Base-by-base conservation (phyloP, 2,329 filamentous ascomycete genomes). In the Paraphoma sp. region DNA sequence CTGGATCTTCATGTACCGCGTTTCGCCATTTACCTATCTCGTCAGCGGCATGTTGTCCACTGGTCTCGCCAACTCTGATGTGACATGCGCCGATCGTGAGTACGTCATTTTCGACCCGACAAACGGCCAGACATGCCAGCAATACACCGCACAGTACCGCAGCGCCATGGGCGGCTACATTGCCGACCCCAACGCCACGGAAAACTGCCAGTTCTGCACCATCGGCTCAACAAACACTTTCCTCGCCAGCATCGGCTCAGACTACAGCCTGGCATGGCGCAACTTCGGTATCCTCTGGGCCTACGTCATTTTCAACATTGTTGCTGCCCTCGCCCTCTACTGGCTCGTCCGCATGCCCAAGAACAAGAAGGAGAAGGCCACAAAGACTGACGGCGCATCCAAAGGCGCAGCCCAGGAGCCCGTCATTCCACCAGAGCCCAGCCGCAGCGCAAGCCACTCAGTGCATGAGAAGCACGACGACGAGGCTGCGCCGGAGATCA, bases 1-100 rank as follows among this genome's bases (percentile, higher is more conserved):
- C 82, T 94, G 91, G 90, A 87, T 89, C 65, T 92, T 92, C 81
- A 91, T 93, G 88, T 94, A 94, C 77, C 86, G 89, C 45, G 79
- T 93, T 47, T 92, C 89, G 0, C 92, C 93, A 0, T 90, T 97
- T 66, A 93, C 90, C 0, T 97, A 96, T 73, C 80, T 95, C 14
- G 86, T 94, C 28, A 84, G 84, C 9, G 90, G 88, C 18, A 87
- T 96, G 79, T 75, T 94, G 0, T 84, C 88, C 0, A 85, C 85
- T 0, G 91, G 86, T 3, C 79, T 96, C 5, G 89, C 90, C 41
- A 88, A 89, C 66, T 86, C 86, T 0, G 47, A 77, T 0, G 87
- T 94, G 31, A 64, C 73, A 0, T 97, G 93, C 74, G 86, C 90
- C 0, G 62, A 73, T 6, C 90, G 89, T 70, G 93, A 97, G 73